A percentile compares a stretch with the other conserved stretches of the same genome.
Conservation (phyloP, 75 land plant species). For the Ceratopteris richardii region DNA sequence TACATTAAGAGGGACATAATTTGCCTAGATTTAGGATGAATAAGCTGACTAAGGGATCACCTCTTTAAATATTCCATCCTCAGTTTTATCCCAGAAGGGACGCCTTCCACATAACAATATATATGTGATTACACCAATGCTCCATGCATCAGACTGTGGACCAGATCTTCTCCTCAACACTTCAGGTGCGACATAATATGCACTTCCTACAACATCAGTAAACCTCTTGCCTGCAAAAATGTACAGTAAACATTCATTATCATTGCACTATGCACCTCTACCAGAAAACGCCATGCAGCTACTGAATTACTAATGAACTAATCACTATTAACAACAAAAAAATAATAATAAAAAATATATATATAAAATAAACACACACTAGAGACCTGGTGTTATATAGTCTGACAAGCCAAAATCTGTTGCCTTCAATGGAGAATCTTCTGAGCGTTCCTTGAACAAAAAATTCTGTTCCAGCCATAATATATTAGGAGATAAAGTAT, state of each 20-base stretch:
- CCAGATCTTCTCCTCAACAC: constrained; percentile 24
- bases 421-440: constrained; percentile 84
- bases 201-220: constrained; percentile 27
- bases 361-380: too few relatives aligned
- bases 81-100: constrained; percentile 31
- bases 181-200: constrained; percentile 33
- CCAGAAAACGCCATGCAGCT: too few relatives aligned
- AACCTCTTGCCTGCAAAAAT: constrained; percentile 21
- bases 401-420: constrained; percentile 98
- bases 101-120: constrained; percentile 32
- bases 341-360: too few relatives aligned
- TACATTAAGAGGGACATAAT: neutral
- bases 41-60: neutral
- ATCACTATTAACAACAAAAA: too few relatives aligned
- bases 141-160: constrained; percentile 36
- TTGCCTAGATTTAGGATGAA: neutral
- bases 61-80: constrained; percentile 32
- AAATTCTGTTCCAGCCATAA: constrained; percentile 56
- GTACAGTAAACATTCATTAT: neutral
- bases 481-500: neutral
- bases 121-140: constrained; percentile 31
- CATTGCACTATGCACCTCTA: neutral
- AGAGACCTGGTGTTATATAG: neutral
- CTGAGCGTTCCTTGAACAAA: constrained; percentile 76
- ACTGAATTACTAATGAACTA: too few relatives aligned